A percentile compares a stretch with the other conserved stretches of the same genome.
These are phyloP conservation scores for Hypholoma fasciculare DNA, from an alignment of 768 basidiomycete species.

Conservation along the genomic window DNA sequence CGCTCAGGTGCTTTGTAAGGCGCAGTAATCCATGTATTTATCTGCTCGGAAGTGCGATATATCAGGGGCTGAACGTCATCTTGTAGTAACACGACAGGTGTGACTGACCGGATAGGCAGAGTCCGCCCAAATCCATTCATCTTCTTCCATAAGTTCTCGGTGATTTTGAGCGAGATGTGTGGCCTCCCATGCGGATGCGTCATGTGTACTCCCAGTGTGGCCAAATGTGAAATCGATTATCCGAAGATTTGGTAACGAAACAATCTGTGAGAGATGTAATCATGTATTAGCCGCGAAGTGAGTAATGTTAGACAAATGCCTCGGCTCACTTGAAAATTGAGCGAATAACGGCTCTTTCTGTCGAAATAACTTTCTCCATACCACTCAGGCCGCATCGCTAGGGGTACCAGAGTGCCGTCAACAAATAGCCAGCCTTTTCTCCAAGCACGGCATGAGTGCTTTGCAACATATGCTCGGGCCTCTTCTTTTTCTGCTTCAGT, in stretches of 20 bases:
- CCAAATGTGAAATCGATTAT: slow-evolving; percentile 34
- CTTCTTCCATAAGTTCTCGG: slow-evolving; percentile 18
- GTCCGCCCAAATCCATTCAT: slow-evolving; percentile 38
- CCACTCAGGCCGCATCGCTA: slow-evolving; percentile 27
- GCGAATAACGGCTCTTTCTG: slow-evolving; percentile 35
- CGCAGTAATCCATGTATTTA: slow-evolving; percentile 10
- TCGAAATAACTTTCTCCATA: slow-evolving; percentile 38
- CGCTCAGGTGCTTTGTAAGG: slow-evolving; percentile 22
- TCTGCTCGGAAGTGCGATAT: slow-evolving; percentile 15
- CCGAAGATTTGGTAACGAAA: slow-evolving; percentile 31
- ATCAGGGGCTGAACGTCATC: neutral
- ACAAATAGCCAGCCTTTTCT: slow-evolving; percentile 32
- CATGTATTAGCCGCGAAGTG: slow-evolving; percentile 1
- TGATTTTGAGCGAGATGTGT: slow-evolving; percentile 20
- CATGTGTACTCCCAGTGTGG: slow-evolving; percentile 29
- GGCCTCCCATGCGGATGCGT: slow-evolving; percentile 28
- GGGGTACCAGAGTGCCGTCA: slow-evolving; percentile 38
- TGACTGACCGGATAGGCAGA: slow-evolving; percentile 37
- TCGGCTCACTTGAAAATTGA: slow-evolving; percentile 33
- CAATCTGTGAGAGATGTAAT: slow-evolving; percentile 24
- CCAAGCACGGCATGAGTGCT: slow-evolving; percentile 32
- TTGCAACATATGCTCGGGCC: slow-evolving; percentile 37
- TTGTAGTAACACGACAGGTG: neutral
- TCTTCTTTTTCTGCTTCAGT: slow-evolving; percentile 31
- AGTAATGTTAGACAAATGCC: too few species aligned